Base-by-base conservation (phyloP, 2,329 filamentous ascomycete genomes). In the Lecanicillium sp. region DNA sequence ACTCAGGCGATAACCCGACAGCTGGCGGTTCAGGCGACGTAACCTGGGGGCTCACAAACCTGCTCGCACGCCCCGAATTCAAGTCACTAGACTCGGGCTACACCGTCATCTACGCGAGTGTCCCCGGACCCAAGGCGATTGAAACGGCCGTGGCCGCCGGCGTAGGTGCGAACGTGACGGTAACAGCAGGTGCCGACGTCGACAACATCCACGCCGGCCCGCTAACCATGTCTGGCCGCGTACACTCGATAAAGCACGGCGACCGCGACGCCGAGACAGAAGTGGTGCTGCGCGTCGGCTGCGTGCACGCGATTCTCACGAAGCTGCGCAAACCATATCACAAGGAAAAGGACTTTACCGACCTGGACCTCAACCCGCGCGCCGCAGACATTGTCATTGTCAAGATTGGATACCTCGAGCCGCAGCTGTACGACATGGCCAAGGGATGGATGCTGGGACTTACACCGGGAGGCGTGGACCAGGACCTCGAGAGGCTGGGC, bases 321-420 rank as follows among this genome's bases (percentile, higher is more conserved):
- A 61, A 71, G 43, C 52, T 68, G 2, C 66, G 70, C 36, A 75
- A 74, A 47, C 71, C 71, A 1, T 74, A 74, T 45, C 72, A 75
- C 44, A 61, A 64, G 33, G 69, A 74, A 46, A 58, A 52, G 10
- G 72, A 74, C 48, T 74, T 75, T 44, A 68, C 62, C 0, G 65
- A 67, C 3, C 58, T 75, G 1, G 41, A 64, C 31, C 61, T 76
- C 1, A 33, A 53, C 8, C 70, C 71, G 2, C 61, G 69, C 2
- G 46, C 57, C 4, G 62, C 64, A 1, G 68, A 71, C 44, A 63
- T 75, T 17, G 69, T 74, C 1, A 64, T 75, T 31, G 69, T 74
- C 17, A 74, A 75, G 51, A 75, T 75, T 32, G 71, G 71, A 13
- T 76, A 74, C 41, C 52, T 76, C 2, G 71, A 75, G 48, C 71